phyloP scores from a whole-genome alignment of 1,284 basidiomycete species.

The Cutaneotrichosporon sp. region DNA sequence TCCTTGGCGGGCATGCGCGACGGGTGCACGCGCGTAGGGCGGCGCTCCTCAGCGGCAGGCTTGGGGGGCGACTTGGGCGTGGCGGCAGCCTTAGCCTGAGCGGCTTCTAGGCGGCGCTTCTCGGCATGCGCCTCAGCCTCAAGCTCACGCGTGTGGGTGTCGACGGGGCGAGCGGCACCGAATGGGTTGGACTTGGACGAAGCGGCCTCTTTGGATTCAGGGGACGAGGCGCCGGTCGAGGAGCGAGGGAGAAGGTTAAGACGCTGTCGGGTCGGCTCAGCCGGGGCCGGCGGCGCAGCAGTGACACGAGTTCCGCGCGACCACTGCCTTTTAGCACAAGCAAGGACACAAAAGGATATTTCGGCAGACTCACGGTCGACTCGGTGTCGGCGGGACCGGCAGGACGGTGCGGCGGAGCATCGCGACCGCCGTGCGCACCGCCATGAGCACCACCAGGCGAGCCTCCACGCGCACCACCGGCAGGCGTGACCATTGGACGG shows the following conservation, averaged over 20 bases:
- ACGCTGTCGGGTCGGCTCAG: slow-evolving; percentile 72
- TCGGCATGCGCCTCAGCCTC: slow-evolving; percentile 44
- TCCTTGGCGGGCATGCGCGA: slow-evolving; percentile 17
- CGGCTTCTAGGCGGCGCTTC: slow-evolving; percentile 30
- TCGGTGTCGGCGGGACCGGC: slow-evolving; percentile 58
- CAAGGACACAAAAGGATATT: background rate
- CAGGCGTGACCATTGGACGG: slow-evolving; percentile 32
- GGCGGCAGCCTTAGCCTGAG: slow-evolving; percentile 7
- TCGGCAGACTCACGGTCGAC: slow-evolving; percentile 50
- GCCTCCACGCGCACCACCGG: slow-evolving; percentile 2
- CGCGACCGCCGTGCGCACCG: slow-evolving; percentile 16
- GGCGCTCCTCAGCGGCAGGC: slow-evolving; percentile 28
- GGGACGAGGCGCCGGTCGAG: slow-evolving; percentile 53
- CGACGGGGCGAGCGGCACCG: slow-evolving; percentile 84
- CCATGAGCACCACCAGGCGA: slow-evolving; percentile 19
- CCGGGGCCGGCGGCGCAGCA: slow-evolving; percentile 66
- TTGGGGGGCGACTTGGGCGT: slow-evolving; percentile 18
- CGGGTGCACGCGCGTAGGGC: slow-evolving; percentile 22
- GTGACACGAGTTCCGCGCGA: slow-evolving; percentile 51
- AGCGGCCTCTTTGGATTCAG: slow-evolving; percentile 51
- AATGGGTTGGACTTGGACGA: slow-evolving; percentile 63
- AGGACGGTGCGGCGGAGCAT: slow-evolving; percentile 34
- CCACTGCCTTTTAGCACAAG: slow-evolving; percentile 33
- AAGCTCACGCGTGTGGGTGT: slow-evolving; percentile 69
- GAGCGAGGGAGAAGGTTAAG: slow-evolving; percentile 73